Evolutionary conservation across 805 yeast species (phyloP).

Genomic region (Priceomyces melissophilus): DNA sequence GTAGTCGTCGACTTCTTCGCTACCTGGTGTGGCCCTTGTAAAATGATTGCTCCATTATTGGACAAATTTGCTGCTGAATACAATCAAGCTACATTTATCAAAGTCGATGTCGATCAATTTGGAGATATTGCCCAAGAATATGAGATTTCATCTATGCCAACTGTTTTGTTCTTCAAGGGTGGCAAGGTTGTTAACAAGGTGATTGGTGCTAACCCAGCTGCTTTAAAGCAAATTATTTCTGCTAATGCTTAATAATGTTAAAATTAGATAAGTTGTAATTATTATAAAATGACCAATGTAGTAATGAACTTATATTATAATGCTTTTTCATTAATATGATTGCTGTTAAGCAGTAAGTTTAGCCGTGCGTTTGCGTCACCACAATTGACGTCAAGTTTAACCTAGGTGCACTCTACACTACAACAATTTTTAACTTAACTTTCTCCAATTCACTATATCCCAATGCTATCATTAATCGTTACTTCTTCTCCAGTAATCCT

Average conservation of each 20-base stretch:
- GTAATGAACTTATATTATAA: too few species aligned
- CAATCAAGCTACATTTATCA: conserved; percentile 70
- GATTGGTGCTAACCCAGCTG: conserved; percentile 87
- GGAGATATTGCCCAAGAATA: conserved; percentile 69
- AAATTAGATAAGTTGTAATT: not conserved
- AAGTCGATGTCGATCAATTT: conserved; percentile 88
- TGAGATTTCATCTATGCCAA: conserved; percentile 58
- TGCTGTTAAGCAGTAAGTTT: too few species aligned
- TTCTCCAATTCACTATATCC: too few species aligned
- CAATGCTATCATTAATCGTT: conserved; percentile 1
- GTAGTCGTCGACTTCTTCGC: conserved; percentile 96
- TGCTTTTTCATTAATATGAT: not conserved
- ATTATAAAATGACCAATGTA: not conserved
- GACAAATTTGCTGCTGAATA: conserved; percentile 74
- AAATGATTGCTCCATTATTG: conserved; percentile 91
- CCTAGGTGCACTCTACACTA: not conserved
- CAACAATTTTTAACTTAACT: too few species aligned
- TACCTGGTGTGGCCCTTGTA: conserved; percentile 99
- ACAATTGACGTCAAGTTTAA: too few species aligned
- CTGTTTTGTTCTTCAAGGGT: conserved; percentile 69
- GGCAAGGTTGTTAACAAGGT: conserved; percentile 79
- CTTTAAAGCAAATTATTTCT: conserved; percentile 66
- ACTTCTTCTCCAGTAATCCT: not conserved
- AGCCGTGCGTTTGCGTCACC: too few species aligned
- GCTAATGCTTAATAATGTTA: conserved; percentile 38